These are phyloP conservation scores for Sporisorium exsertum DNA, from an alignment of 1,284 basidiomycete genomes.

Conservation along the genomic window DNA sequence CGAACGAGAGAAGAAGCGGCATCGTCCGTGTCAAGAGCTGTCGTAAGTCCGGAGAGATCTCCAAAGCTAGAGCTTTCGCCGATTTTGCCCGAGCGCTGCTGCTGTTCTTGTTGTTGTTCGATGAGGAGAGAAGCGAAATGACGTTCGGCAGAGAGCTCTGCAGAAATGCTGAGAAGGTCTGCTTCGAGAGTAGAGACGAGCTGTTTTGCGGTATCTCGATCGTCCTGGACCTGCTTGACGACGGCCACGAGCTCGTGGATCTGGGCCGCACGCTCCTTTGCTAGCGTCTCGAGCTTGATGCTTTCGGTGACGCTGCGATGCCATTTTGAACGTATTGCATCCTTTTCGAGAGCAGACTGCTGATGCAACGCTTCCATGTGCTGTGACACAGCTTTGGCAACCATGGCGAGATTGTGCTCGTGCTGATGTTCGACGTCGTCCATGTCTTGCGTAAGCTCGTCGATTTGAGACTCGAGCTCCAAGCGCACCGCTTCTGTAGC, in stretches of 20 bases:
- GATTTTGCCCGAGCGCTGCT: conserved; percentile 6
- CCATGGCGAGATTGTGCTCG: conserved; percentile 33
- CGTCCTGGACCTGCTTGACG: conserved; percentile 48
- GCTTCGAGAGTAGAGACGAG: conserved; percentile 17
- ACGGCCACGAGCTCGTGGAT: conserved; percentile 45
- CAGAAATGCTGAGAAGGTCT: conserved; percentile 26
- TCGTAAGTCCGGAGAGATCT: conserved; percentile 14
- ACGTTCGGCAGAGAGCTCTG: conserved; percentile 33
- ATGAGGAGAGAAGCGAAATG: conserved; percentile 20
- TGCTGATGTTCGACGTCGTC: conserved; percentile 27
- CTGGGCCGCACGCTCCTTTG: conserved; percentile 27
- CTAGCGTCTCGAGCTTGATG: conserved; percentile 26
- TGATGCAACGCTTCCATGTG: conserved; percentile 15
- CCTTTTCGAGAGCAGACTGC: conserved; percentile 7
- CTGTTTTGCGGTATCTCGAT: conserved; percentile 39
- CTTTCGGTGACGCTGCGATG: conserved; percentile 18
- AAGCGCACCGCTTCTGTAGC: conserved; percentile 9
- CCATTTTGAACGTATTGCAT: conserved; percentile 8
- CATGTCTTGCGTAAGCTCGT: conserved; percentile 17
- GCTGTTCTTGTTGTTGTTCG: conserved; percentile 23
- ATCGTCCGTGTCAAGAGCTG: conserved; percentile 17
- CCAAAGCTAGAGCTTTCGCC: conserved; percentile 11
- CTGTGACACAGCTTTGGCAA: conserved; percentile 32
- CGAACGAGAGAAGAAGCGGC: conserved; percentile 4
- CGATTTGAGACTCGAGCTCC: conserved; percentile 18